Percentiles rank a stretch among this genome's conserved stretches.
Evolutionary conservation across 257 asterid genomes (phyloP).

Genomic region (Salvia rosmarinus): DNA sequence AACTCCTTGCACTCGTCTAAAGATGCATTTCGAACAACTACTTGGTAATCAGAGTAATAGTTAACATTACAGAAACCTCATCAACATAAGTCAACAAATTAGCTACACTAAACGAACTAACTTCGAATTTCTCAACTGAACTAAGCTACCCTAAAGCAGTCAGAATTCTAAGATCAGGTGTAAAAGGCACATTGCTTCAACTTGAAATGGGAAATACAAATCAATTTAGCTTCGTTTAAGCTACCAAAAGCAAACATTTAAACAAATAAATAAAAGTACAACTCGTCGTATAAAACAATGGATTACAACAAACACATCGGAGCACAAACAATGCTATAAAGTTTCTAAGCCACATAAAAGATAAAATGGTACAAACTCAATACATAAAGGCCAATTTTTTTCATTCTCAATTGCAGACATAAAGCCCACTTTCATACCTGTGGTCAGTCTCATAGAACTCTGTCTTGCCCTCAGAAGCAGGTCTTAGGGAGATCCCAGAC

Average conservation of each 20-base stretch:
- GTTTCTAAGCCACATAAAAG: slow-evolving; percentile 34
- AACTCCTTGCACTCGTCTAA: neutral
- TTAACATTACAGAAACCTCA: neutral
- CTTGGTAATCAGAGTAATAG: neutral
- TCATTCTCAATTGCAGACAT: slow-evolving; percentile 62
- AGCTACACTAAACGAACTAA: neutral
- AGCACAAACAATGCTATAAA: slow-evolving; percentile 38
- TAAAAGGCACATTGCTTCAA: slow-evolving; percentile 3
- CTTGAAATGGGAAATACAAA: slow-evolving; percentile 7
- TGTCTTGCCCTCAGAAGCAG: slow-evolving; percentile 84
- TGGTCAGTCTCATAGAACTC: slow-evolving; percentile 87
- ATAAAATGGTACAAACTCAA: slow-evolving; percentile 36
- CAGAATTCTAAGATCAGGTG: neutral
- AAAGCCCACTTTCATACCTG: slow-evolving; percentile 80
- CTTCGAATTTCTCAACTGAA: neutral
- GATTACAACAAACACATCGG: slow-evolving; percentile 25
- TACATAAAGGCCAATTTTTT: slow-evolving; percentile 24
- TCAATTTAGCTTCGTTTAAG: neutral
- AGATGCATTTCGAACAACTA: neutral
- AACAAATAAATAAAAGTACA: slow-evolving; percentile 2
- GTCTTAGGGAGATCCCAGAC: slow-evolving; percentile 80
- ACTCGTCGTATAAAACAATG: slow-evolving; percentile 27
- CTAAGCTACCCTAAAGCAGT: neutral
- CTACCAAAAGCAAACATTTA: slow-evolving; percentile 7
- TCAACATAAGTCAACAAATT: too few relatives aligned